phyloP scores from a whole-genome alignment of 2,329 filamentous ascomycete genomes.

The Xylariaceae sp. region DNA sequence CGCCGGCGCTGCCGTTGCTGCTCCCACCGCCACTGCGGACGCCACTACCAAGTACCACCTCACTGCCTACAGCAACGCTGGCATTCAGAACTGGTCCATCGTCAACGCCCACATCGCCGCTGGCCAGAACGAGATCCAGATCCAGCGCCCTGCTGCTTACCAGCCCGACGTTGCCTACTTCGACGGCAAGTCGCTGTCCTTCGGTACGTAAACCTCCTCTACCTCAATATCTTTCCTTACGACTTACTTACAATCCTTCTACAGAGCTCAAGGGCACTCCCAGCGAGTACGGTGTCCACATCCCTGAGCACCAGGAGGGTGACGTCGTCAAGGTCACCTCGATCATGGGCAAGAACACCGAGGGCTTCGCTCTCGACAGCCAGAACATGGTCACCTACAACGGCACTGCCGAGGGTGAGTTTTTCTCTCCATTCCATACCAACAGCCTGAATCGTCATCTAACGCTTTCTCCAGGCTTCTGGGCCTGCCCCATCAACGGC shows the following conservation, averaged over 20 bases:
- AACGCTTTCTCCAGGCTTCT: constrained; percentile 18
- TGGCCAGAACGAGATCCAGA: constrained; percentile 20
- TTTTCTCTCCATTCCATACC: background rate
- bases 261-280: constrained; percentile 8
- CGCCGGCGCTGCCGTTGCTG: constrained; percentile 13
- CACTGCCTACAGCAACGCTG: constrained; percentile 6
- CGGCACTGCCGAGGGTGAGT: constrained; percentile 12
- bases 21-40: constrained; percentile 5
- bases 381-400: constrained; percentile 16
- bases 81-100: constrained; percentile 20
- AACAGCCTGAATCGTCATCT: background rate
- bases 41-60: constrained; percentile 19
- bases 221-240: background rate
- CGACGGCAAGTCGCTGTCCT: constrained; percentile 14
- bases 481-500: constrained; percentile 21
- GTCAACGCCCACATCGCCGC: constrained; percentile 21
- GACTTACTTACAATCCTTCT: background rate
- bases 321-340: constrained; percentile 16
- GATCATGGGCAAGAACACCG: constrained; percentile 10
- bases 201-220: constrained; percentile 15
- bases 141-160: constrained; percentile 23
- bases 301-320: constrained; percentile 18
- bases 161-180: constrained; percentile 20
- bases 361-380: constrained; percentile 17
- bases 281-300: constrained; percentile 10